A percentile compares a stretch with the other conserved stretches of the same genome.
Conservation (phyloP, 2,329 filamentous ascomycete species). For the Neurospora sp. region DNA sequence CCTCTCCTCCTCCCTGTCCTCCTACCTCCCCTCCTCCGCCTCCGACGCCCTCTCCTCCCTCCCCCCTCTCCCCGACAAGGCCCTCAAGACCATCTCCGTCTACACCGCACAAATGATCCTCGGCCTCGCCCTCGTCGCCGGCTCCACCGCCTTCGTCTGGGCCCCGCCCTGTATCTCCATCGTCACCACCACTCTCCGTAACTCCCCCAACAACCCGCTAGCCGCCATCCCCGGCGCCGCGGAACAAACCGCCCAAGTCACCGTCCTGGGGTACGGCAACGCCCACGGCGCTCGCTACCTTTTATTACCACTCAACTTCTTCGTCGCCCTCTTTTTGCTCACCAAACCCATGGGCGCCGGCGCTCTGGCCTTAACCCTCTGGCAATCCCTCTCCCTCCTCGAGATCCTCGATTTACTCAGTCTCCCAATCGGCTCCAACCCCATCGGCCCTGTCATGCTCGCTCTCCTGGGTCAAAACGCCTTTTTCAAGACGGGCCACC, state of each 20-base stretch:
- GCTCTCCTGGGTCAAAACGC: slow-evolving; percentile 87
- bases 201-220: slow-evolving; percentile 60
- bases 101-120: slow-evolving; percentile 73
- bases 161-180: slow-evolving; percentile 77
- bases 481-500: slow-evolving; percentile 97
- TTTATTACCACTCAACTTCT: slow-evolving; percentile 69
- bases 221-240: slow-evolving; percentile 27
- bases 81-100: slow-evolving; percentile 64
- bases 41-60: slow-evolving; percentile 38
- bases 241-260: slow-evolving; percentile 44
- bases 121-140: slow-evolving; percentile 71
- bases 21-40: slow-evolving; percentile 50
- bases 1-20: slow-evolving; percentile 36
- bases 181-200: slow-evolving; percentile 41
- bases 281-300: slow-evolving; percentile 87
- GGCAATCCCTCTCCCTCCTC: slow-evolving; percentile 77
- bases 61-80: slow-evolving; percentile 43
- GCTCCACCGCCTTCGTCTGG: slow-evolving; percentile 77
- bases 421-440: slow-evolving; percentile 45
- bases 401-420: slow-evolving; percentile 48
- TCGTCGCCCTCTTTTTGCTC: slow-evolving; percentile 66
- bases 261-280: slow-evolving; percentile 85
- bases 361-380: slow-evolving; percentile 69
- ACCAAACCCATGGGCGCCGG: slow-evolving; percentile 93
- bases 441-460: slow-evolving; percentile 76